Evolutionary conservation across 345 rosid genomes (phyloP).

Genomic region (Toxicodendron radicans): DNA sequence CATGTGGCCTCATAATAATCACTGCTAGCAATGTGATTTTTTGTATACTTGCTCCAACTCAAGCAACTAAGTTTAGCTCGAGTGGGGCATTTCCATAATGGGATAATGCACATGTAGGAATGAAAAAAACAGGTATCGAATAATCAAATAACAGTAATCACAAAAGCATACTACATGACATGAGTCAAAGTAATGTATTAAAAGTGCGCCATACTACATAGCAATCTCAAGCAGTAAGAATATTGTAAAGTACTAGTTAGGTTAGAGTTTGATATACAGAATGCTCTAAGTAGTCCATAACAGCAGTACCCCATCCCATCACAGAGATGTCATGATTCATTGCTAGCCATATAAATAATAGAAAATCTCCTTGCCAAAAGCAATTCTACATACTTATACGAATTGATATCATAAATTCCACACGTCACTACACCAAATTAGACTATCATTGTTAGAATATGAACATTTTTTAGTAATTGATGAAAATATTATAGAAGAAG

Average conservation of each 20-base stretch:
- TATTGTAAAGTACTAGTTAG: background rate
- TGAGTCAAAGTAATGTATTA: background rate
- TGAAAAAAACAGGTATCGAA: background rate
- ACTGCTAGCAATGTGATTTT: constrained; percentile 61
- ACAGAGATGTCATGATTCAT: background rate
- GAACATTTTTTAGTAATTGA: no score
- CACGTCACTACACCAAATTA: background rate
- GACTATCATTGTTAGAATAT: no score
- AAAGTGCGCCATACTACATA: background rate
- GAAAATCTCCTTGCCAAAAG: background rate
- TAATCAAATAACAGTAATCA: background rate
- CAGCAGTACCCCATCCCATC: background rate
- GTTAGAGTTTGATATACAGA: background rate
- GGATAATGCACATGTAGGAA: constrained; percentile 49
- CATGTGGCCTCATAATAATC: constrained; percentile 44
- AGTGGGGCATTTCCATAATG: constrained; percentile 49
- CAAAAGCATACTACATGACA: background rate
- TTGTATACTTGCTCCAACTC: constrained; percentile 65
- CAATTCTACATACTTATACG: background rate
- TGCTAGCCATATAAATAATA: background rate
- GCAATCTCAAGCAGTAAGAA: background rate
- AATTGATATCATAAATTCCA: constrained; percentile 9
- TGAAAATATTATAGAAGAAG: no score
- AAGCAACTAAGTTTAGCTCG: constrained; percentile 69
- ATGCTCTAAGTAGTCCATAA: background rate